Evolutionary conservation across 2,329 filamentous ascomycete species (phyloP).

Genomic region (Lachnellula arida): DNA sequence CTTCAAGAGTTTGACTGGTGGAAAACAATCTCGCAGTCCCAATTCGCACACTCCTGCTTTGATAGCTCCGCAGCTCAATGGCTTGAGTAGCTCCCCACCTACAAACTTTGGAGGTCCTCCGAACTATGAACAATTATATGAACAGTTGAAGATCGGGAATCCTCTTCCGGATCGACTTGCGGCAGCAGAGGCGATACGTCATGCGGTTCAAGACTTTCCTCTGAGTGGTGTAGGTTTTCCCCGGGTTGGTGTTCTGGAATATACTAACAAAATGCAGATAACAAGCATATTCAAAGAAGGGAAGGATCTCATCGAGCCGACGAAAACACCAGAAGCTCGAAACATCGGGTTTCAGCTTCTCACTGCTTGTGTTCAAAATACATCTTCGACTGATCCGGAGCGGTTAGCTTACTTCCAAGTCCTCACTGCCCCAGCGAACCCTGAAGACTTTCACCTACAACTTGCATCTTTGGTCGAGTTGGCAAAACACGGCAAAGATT

Average conservation of each 20-base stretch:
- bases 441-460: conserved; percentile 62
- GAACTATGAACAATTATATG: conserved; percentile 50
- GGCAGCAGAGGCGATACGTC: conserved; percentile 53
- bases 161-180: conserved; percentile 48
- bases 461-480: conserved; percentile 59
- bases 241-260: neutral
- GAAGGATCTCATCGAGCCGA: conserved; percentile 58
- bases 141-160: conserved; percentile 48
- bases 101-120: conserved; percentile 42
- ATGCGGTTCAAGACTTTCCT: conserved; percentile 54
- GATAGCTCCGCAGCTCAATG: conserved; percentile 40
- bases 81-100: conserved; percentile 34
- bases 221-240: conserved; percentile 34
- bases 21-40: conserved; percentile 48
- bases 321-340: conserved; percentile 50
- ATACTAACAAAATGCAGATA: conserved; percentile 20
- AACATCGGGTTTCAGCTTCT: conserved; percentile 62
- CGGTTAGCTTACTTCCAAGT: conserved; percentile 62
- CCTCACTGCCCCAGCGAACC: conserved; percentile 49
- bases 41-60: conserved; percentile 36
- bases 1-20: conserved; percentile 55
- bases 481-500: conserved; percentile 55
- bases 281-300: conserved; percentile 57
- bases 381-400: conserved; percentile 60
- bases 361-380: conserved; percentile 59